Evolutionary conservation across 495 filamentous ascomycete genomes (phyloP), one percentile per base, ranked within the genome.

Genomic region (Sordaria brevicollis): DNA sequence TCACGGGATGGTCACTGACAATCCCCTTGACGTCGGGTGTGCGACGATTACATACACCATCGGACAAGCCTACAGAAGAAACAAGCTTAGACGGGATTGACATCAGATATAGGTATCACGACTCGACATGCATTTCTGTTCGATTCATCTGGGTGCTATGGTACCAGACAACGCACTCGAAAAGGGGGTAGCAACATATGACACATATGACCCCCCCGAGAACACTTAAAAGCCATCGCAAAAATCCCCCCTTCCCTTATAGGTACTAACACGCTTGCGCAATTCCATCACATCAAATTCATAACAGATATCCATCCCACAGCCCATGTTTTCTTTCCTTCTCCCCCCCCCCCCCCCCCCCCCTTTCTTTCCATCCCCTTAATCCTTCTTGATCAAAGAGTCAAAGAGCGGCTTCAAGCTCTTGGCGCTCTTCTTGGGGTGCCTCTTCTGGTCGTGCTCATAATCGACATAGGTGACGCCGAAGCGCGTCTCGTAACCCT

Each of bases 401-500:
- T 84, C 83, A 75, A 93, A 91, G 75, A 93, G 83, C 69, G 85
- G 78, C 67, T 87, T 82, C 73, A 93, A 82, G 72, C 82, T 84
- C 80, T 82, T 87, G 8, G 90, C 91, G 78, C 90, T 92, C 82
- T 92, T 90, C 87, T 93, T 93, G 35, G 90, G 90, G 67, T 89
- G 85, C 41, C 91, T 81, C 83, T 91, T 90, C 83, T 93, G 90
- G 35, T 86, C 87, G 68, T 91, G 87, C 72, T 85, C 82, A 73
- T 93, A 92, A 80, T 92, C 90, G 41, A 93, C 90, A 77, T 83
- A 92, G 6, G 90, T 92, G 62, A 93, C 89, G 41, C 91, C 90
- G 74, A 93, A 93, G 29, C 90, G 84, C n/a, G 91, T 92, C 79
- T 91, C 89, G 78, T 92, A 93, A n/a, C 91, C 90, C 74, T 93